Conservation (phyloP, 768 basidiomycete species). For the Mycena rebaudengoi region DNA sequence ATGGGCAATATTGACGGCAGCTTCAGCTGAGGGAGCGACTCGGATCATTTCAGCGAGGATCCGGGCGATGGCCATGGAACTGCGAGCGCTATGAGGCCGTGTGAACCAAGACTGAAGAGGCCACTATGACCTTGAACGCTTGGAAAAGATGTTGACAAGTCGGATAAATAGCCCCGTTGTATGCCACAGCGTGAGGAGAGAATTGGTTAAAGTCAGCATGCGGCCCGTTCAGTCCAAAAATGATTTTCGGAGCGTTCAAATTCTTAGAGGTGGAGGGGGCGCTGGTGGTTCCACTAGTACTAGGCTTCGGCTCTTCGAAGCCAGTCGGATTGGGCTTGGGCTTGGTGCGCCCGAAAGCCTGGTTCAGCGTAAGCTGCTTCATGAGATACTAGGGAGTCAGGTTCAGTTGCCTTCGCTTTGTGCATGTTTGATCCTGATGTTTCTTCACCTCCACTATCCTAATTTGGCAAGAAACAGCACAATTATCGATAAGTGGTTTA, state of each 20-base stretch:
- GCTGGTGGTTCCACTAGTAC: not conserved
- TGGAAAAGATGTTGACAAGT: conserved; percentile 60
- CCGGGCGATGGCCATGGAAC: conserved; percentile 51
- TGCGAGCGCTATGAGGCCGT: conserved; percentile 30
- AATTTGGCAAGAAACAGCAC: too few relatives aligned
- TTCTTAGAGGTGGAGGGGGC: not conserved
- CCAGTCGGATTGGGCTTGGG: not conserved
- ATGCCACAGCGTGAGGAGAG: conserved; percentile 48
- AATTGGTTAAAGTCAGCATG: conserved; percentile 53
- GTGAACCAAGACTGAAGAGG: not conserved
- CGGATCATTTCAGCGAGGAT: conserved; percentile 57
- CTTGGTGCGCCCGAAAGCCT: conserved; percentile 19
- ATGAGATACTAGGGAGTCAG: too few relatives aligned
- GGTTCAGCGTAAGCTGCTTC: conserved; percentile 23
- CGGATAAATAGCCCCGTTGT: conserved; percentile 49
- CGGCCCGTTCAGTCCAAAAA: conserved; percentile 33
- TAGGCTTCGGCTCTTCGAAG: not conserved
- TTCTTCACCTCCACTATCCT: too few relatives aligned
- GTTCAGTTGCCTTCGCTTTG: too few relatives aligned
- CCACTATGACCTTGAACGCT: conserved; percentile 46
- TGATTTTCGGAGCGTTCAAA: conserved; percentile 10
- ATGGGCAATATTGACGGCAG: conserved; percentile 53
- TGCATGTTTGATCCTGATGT: too few relatives aligned
- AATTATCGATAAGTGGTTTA: too few relatives aligned
- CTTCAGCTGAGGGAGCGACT: conserved; percentile 45